Evolutionary conservation across 768 basidiomycete genomes (phyloP).

Genomic region (Grammothele lineata): DNA sequence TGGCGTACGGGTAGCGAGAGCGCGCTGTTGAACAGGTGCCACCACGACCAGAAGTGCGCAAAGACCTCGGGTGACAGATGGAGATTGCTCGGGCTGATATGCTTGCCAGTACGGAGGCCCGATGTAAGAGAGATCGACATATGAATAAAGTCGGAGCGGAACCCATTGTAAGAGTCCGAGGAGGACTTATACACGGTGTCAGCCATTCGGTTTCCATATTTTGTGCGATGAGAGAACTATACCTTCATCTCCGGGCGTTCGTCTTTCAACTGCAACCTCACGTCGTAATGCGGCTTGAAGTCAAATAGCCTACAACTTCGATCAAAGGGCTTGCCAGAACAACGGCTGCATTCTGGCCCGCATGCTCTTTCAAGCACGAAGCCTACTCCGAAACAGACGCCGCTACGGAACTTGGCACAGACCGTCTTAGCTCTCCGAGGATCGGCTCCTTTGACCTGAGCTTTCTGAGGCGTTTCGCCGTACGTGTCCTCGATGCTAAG

Average conservation of each 20-base stretch:
- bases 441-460: not conserved
- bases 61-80: conserved; percentile 85
- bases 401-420: conserved; percentile 79
- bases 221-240: conserved; percentile 8
- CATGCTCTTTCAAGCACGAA: conserved; percentile 82
- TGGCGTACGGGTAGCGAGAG: conserved; percentile 84
- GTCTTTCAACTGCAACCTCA: conserved; percentile 54
- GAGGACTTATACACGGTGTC: conserved; percentile 31
- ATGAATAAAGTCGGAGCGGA: conserved; percentile 93
- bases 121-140: conserved; percentile 82
- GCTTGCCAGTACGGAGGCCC: conserved; percentile 38
- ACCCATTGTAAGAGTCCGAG: conserved; percentile 78
- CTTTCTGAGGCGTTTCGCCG: conserved; percentile 8
- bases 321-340: conserved; percentile 59
- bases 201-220: conserved; percentile 2
- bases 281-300: conserved; percentile 77
- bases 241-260: conserved; percentile 44
- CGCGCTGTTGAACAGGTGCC: conserved; percentile 74
- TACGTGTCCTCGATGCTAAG: conserved; percentile 23
- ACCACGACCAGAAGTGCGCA: conserved; percentile 92
- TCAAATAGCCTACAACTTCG: conserved; percentile 77
- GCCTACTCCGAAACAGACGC: conserved; percentile 84
- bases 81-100: conserved; percentile 51
- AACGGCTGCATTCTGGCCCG: conserved; percentile 57
- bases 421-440: conserved; percentile 47